phyloP scores from a whole-genome alignment of 2,329 filamentous ascomycete species.

The Trichothecium roseum region DNA sequence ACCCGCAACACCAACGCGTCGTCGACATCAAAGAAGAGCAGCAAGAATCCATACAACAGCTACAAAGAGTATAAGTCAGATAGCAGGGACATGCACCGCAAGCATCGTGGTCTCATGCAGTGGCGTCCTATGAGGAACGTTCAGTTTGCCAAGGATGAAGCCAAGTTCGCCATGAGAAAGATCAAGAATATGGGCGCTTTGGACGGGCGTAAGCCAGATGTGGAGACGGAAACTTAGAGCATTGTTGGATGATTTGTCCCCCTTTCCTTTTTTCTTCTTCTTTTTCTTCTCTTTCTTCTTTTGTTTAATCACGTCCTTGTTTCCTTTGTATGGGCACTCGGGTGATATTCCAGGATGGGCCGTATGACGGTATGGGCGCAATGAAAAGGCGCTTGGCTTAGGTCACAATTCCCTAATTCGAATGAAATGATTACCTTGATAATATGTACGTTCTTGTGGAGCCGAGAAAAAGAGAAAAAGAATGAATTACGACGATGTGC shows the following conservation, averaged over 20 bases:
- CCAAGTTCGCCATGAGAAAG: constrained; percentile 65
- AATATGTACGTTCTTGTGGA: too few relatives aligned
- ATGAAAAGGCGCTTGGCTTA: too few relatives aligned
- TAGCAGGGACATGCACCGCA: constrained; percentile 68
- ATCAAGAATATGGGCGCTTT: constrained; percentile 68
- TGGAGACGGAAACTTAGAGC: constrained; percentile 63
- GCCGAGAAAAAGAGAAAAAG: too few relatives aligned
- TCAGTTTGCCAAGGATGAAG: constrained; percentile 81
- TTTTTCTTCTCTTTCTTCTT: not conserved
- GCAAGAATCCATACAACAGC: constrained; percentile 43
- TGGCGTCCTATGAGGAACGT: constrained; percentile 84
- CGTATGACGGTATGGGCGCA: too few relatives aligned
- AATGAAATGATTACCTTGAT: too few relatives aligned
- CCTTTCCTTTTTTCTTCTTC: not conserved
- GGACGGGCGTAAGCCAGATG: constrained; percentile 73
- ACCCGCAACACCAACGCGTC: constrained; percentile 24
- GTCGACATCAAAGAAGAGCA: constrained; percentile 16
- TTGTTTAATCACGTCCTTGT: not conserved
- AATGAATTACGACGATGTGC: too few relatives aligned
- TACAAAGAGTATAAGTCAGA: constrained; percentile 55
- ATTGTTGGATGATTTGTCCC: not conserved
- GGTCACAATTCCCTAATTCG: too few relatives aligned
- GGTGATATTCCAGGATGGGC: too few relatives aligned
- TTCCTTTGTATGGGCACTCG: too few relatives aligned
- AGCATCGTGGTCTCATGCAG: constrained; percentile 87